Evolutionary conservation across 208 protist genomes (phyloP), one percentile per base, ranked within the genome.

Genomic region (Angomonas deanei): DNA sequence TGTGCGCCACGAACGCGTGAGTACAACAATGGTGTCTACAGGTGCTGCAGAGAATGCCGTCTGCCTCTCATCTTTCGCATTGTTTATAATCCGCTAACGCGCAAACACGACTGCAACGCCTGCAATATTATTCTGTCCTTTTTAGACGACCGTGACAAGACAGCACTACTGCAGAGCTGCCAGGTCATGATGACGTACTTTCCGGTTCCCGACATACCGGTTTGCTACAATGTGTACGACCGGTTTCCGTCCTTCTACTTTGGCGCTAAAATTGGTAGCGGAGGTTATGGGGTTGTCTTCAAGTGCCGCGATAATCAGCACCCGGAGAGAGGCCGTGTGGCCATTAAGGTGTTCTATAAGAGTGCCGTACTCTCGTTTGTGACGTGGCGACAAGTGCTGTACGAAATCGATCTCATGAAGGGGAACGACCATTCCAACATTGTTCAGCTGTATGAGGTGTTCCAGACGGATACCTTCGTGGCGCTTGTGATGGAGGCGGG

Each of bases 401-500:
- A 64, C n/a, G 84, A 93, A 68, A 42, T 88, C 39, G 55, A 64
- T 10, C 80, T 91, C 23, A 53, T 87, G 52, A 46, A 68, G 30
- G 55, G 61, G 0, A 70, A 79, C n/a, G 33, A 78, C 17, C 84
- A 91, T 64, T 71, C 62, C 19, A 76, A 82, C 78, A 64, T 93
- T 2, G 78, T 78, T 24, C 59, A 57, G 15, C 49, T 91, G 13
- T 36, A 80, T 5, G 77, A 88, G n/a, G 76, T 82, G 11, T 90
- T 93, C 42, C 87, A 93, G 71, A 93, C 84, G 0, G 68, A 60
- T 0, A 58, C 72, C 23, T 36, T 78, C 26, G 61, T 91, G 0
- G 78, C 82, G 8, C 76, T 93, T 28, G 80, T 91, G 3, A 86
- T 90, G 80, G 82, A 87, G 66, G 82, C 84, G 0, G 78, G 81